These are phyloP conservation scores for Mortierella sp. DNA, from an alignment of 371 early-diverging fungal genomes.

Conservation along the genomic window DNA sequence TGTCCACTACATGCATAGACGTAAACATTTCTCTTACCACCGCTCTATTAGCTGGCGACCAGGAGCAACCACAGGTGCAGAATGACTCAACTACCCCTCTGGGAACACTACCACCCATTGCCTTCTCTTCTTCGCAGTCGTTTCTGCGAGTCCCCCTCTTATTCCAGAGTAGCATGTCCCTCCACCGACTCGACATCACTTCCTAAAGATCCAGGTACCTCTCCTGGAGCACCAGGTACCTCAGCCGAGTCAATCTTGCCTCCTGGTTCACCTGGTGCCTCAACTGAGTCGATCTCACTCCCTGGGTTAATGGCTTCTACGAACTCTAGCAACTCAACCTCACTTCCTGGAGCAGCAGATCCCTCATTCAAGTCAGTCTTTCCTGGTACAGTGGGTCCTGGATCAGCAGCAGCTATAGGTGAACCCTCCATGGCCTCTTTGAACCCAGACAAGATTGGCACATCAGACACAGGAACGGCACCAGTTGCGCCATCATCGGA, in stretches of 20 bases:
- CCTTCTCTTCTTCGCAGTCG: conserved; percentile 4
- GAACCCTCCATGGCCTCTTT: too few species aligned
- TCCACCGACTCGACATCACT: conserved; percentile 1
- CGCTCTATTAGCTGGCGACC: too few species aligned
- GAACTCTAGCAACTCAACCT: too few species aligned
- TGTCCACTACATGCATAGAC: too few species aligned
- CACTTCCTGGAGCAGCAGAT: too few species aligned
- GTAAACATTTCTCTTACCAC: too few species aligned
- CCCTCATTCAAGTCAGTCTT: too few species aligned
- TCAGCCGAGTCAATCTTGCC: conserved; percentile 3
- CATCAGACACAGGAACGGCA: conserved; percentile 7
- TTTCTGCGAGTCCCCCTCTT: conserved; percentile 4
- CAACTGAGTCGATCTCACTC: too few species aligned
- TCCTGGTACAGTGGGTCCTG: too few species aligned
- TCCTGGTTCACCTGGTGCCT: too few species aligned
- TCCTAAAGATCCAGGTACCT: background rate
- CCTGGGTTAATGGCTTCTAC: too few species aligned
- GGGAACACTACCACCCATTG: conserved; percentile 10
- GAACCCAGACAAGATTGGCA: background rate
- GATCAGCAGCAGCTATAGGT: too few species aligned
- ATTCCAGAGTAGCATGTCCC: conserved; percentile 7
- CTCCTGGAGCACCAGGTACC: background rate
- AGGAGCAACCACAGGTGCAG: conserved; percentile 10
- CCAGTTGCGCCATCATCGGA: conserved; percentile 8
- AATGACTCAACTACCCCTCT: conserved; percentile 17